Percentiles rank a stretch among this genome's conserved stretches.
phyloP scores from a whole-genome alignment of 148 eudicot genomes.

The Fagopyrum tataricum region DNA sequence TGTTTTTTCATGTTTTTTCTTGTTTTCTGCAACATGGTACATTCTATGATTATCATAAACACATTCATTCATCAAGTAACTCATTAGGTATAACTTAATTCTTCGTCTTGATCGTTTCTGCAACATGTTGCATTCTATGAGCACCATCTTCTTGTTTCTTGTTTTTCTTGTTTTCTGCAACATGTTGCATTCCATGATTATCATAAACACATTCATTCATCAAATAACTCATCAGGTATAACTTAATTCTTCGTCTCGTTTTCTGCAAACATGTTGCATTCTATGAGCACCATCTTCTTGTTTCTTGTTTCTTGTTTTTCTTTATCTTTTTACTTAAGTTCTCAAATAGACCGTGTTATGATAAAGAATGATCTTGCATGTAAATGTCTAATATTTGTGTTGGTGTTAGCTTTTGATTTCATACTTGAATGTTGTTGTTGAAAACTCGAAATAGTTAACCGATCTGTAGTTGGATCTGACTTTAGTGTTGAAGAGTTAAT shows the following conservation, averaged over 20 bases:
- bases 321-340: neutral
- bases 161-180: neutral
- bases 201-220: neutral
- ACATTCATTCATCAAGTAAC: neutral
- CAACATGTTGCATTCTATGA: neutral
- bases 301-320: neutral
- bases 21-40: too few species aligned
- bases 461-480: too few species aligned
- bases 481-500: too few species aligned
- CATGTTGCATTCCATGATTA: too few species aligned
- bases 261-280: neutral
- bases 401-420: too few species aligned
- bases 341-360: neutral
- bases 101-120: neutral
- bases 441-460: too few species aligned
- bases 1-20: neutral
- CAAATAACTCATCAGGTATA: neutral
- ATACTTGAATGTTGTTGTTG: too few species aligned
- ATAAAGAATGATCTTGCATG: neutral
- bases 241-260: neutral
- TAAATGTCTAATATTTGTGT: too few species aligned
- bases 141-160: neutral
- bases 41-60: too few species aligned
- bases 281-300: neutral
- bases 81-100: neutral